phyloP scores from a whole-genome alignment of 352 stramenopile species.

The Blastocystis sp. region DNA sequence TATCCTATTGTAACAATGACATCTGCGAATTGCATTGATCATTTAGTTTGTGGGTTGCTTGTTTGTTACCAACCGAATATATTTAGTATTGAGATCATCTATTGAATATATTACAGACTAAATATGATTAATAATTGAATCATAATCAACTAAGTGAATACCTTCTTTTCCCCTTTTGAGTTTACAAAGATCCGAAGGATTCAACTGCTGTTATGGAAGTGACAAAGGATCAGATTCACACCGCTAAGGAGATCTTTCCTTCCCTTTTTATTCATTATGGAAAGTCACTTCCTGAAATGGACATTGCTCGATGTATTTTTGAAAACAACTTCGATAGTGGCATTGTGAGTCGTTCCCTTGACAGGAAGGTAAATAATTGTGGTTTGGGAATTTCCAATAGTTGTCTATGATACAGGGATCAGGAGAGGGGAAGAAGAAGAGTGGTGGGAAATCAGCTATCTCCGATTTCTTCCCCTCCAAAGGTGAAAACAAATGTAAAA shows the following conservation, averaged over 20 bases:
- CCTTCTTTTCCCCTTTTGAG: neutral
- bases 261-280: conserved; percentile 42
- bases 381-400: neutral
- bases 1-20: conserved; percentile 62
- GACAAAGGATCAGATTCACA: neutral
- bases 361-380: neutral
- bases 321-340: conserved; percentile 5
- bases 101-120: neutral
- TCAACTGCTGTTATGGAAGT: neutral
- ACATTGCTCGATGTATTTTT: neutral
- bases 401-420: neutral
- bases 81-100: neutral
- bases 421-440: neutral
- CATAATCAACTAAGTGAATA: neutral
- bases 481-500: neutral
- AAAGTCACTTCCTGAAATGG: neutral
- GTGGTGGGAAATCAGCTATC: neutral
- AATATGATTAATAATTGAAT: neutral
- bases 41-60: neutral
- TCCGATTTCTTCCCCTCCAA: neutral
- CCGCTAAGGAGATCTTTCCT: conserved; percentile 22
- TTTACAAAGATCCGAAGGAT: neutral
- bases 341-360: neutral
- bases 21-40: conserved; percentile 15
- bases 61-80: neutral